Evolutionary conservation across 1,284 basidiomycete species (phyloP).

Genomic region (Boletus sp.): DNA sequence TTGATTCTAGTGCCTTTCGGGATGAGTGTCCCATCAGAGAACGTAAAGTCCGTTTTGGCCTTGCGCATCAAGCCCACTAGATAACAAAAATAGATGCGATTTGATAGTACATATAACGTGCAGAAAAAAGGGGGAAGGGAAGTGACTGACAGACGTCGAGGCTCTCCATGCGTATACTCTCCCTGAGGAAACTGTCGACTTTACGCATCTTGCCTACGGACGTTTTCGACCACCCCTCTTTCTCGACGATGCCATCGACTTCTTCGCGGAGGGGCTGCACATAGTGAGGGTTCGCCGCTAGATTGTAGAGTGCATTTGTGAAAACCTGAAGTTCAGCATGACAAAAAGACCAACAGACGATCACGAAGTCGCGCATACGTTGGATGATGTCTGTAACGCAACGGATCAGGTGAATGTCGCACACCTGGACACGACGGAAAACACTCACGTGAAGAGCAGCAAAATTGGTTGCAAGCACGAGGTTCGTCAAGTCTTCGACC

Average conservation of each 20-base stretch:
- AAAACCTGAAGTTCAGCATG: conserved; percentile 21
- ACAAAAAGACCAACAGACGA: not conserved
- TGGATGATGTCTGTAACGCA: conserved; percentile 10
- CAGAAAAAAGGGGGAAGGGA: too few relatives aligned
- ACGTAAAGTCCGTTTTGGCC: conserved; percentile 35
- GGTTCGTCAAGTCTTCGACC: conserved; percentile 30
- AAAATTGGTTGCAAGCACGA: conserved; percentile 38
- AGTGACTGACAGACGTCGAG: conserved; percentile 26
- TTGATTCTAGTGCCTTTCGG: conserved; percentile 35
- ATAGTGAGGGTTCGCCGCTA: conserved; percentile 39
- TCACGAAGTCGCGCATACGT: conserved; percentile 2
- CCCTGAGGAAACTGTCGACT: conserved; percentile 48
- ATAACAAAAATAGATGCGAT: not conserved
- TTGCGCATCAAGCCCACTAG: conserved; percentile 35
- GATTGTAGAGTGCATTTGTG: conserved; percentile 35
- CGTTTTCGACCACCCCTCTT: conserved; percentile 44
- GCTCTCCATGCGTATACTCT: conserved; percentile 37
- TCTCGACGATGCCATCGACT: conserved; percentile 34
- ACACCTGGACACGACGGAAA: not conserved
- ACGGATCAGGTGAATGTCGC: not conserved
- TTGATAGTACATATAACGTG: too few relatives aligned
- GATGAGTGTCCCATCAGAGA: conserved; percentile 41
- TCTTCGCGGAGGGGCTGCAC: conserved; percentile 42
- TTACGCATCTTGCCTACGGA: conserved; percentile 41
- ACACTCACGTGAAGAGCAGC: conserved; percentile 36